These are phyloP conservation scores for Apiotrichum gamsii DNA, from an alignment of 1,284 basidiomycete genomes.

Conservation along the genomic window DNA sequence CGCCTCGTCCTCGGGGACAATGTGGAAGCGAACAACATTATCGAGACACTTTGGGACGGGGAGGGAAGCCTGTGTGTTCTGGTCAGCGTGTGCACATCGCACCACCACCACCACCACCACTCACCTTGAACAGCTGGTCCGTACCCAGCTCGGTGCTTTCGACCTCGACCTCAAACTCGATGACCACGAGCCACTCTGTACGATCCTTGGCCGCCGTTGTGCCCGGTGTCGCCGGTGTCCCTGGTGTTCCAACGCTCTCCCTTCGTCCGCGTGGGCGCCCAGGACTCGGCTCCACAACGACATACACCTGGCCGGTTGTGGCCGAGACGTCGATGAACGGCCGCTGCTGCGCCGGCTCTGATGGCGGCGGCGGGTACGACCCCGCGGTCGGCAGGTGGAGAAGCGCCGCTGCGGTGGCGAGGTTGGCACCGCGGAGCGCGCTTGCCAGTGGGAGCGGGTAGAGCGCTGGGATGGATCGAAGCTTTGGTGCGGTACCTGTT, in stretches of 20 bases:
- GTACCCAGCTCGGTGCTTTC: constrained; percentile 11
- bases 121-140: constrained; percentile 23
- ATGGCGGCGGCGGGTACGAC: constrained; percentile 21
- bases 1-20: constrained; percentile 16
- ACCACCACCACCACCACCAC: no score
- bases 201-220: constrained; percentile 10
- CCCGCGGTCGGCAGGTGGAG: constrained; percentile 20
- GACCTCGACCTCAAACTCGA: constrained; percentile 32
- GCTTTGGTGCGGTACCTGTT: constrained; percentile 15
- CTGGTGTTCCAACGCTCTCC: not conserved
- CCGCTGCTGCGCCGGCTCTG: constrained; percentile 2
- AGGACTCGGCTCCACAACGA: constrained; percentile 23
- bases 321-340: constrained; percentile 33
- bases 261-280: constrained; percentile 2
- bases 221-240: not conserved
- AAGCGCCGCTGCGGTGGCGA: constrained; percentile 21
- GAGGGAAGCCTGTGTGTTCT: constrained; percentile 9
- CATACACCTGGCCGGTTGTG: constrained; percentile 32
- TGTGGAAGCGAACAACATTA: constrained; percentile 34
- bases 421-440: constrained; percentile 13
- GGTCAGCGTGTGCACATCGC: no score
- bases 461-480: constrained; percentile 28
- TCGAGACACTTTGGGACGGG: constrained; percentile 38
- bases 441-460: constrained; percentile 28
- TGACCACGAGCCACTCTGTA: constrained; percentile 34